Percentiles rank a stretch among this genome's conserved stretches.
phyloP scores from a whole-genome alignment of 495 filamentous ascomycete species.

The Paragyromitra xinjiangensis region DNA sequence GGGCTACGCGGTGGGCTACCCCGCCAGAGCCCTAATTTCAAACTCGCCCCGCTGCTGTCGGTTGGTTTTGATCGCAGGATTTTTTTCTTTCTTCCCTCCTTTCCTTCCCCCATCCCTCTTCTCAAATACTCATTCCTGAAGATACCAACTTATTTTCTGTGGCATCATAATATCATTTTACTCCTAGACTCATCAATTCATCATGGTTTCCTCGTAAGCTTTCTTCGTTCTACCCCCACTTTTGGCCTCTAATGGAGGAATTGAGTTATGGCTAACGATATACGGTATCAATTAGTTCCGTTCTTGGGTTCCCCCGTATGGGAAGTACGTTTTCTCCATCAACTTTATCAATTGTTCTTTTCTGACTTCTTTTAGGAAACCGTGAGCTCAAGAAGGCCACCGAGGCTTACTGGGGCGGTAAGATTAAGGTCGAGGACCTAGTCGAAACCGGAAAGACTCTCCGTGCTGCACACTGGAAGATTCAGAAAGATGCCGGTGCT shows the following conservation, averaged over 20 bases:
- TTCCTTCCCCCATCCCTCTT: conserved; percentile 27
- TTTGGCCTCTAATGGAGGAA: background rate
- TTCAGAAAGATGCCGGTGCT: conserved; percentile 97
- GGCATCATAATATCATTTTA: conserved; percentile 27
- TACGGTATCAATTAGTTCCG: conserved; percentile 60
- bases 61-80: conserved; percentile 13
- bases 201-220: conserved; percentile 57
- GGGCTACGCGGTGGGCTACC: conserved; percentile 20
- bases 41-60: conserved; percentile 35
- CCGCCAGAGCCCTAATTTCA: conserved; percentile 29
- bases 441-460: conserved; percentile 94
- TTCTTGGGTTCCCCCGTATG: conserved; percentile 92
- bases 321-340: conserved; percentile 62
- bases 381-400: conserved; percentile 99
- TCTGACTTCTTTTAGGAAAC: conserved; percentile 64
- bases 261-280: conserved; percentile 28
- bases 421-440: conserved; percentile 86
- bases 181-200: conserved; percentile 36
- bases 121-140: conserved; percentile 22
- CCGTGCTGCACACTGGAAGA: conserved; percentile 95
- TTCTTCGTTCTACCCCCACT: background rate
- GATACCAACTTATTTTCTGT: conserved; percentile 15
- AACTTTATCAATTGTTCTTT: conserved; percentile 2
- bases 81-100: conserved; percentile 32
- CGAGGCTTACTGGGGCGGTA: conserved; percentile 95